Base-by-base conservation (phyloP, 1,284 basidiomycete species). In the Leucoagaricus sp. region DNA sequence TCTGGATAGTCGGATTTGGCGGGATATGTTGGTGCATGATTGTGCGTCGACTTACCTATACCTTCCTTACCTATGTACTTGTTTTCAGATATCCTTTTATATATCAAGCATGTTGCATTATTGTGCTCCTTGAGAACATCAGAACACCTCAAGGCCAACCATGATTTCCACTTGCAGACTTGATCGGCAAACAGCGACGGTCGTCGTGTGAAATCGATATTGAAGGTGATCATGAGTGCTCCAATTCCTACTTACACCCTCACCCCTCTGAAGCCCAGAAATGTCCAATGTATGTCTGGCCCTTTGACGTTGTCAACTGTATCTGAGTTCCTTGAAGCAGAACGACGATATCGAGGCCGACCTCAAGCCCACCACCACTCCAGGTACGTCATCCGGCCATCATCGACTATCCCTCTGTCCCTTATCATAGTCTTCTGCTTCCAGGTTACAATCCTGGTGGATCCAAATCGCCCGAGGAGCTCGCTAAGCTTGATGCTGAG, bases 401-500 rank as follows among this genome's bases (percentile, higher is more conserved):
- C 64, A 64, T 56, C 60, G 61, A 55, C 60, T 57, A 36, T 48
- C 54, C 46, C 53, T 48, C 58, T 28, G 46, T 61, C 48, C 51
- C 54, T 57, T 10, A 41, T 45, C 45, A 49, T 29, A 21, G 49
- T 41, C 38, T 52, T 55, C 49, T 57, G 52, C 64, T 34, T 34
- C 38, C 61, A 91, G 89, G 90, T 55, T 92, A 92, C 78, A 91
- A 87, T 72, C 81, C 80, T 46, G 69, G 74, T n/a, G 82, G 79
- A 58, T 81, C 76, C 19, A 92, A 89, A 74, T 77, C 76, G 45
- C 73, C 84, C 17, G 86, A 88, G 45, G 89, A 91, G 67, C 89
- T 89, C 58, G 84, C 84, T 13, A 74, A 86, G 45, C 82, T 95
- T 53, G 93, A 95, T 72, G 89, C 88, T 10, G 79, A 90, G 59